Evolutionary conservation across 2,329 filamentous ascomycete species (phyloP).

Genomic region (Nigrospora sphaerica): DNA sequence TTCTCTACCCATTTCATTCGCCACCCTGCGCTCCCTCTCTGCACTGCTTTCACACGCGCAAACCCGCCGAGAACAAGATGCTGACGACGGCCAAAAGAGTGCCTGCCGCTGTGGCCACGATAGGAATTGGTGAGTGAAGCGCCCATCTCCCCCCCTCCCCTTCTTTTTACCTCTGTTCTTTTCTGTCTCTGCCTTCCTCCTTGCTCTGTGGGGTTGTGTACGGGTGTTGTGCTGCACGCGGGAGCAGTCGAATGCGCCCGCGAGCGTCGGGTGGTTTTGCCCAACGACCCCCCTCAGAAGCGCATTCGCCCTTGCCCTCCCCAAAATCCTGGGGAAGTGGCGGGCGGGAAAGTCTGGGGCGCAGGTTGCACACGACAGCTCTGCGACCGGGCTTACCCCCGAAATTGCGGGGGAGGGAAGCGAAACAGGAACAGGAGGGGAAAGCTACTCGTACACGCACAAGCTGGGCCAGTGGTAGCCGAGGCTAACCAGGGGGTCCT

Average conservation of each 20-base stretch:
- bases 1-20: too few species aligned
- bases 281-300: too few species aligned
- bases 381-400: too few species aligned
- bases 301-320: background rate
- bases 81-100: constrained; percentile 13
- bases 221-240: too few species aligned
- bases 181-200: too few species aligned
- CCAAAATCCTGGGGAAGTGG: constrained; percentile 3
- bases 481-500: background rate
- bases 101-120: constrained; percentile 21
- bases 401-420: background rate
- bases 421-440: too few species aligned
- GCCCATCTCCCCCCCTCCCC: background rate
- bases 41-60: background rate
- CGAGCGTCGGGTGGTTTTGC: too few species aligned
- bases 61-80: constrained; percentile 5
- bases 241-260: too few species aligned
- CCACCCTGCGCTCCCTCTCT: too few species aligned
- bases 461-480: background rate
- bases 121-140: constrained; percentile 20
- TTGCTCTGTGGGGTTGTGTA: too few species aligned
- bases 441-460: background rate
- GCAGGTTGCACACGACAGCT: too few species aligned
- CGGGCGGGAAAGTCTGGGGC: background rate
- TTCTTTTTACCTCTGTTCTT: background rate